phyloP scores from a whole-genome alignment of 495 filamentous ascomycete genomes.

The Podospora conica region DNA sequence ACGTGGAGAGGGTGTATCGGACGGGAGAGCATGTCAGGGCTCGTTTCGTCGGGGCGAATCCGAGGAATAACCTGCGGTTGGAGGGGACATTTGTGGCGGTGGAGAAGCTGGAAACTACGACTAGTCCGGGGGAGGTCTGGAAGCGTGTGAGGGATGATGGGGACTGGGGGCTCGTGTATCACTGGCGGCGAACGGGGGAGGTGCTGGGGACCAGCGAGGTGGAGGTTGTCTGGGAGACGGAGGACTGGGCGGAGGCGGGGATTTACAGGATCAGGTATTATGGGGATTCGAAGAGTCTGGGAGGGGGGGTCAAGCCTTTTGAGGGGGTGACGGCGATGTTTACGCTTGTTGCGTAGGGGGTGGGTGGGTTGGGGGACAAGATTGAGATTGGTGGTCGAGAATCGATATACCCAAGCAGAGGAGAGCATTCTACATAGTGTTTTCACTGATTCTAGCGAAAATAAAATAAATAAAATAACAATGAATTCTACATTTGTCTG shows the following conservation, averaged over 20 bases:
- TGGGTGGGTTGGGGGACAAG: background rate
- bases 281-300: conserved; percentile 68
- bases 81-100: conserved; percentile 77
- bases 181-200: conserved; percentile 69
- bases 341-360: conserved; percentile 29
- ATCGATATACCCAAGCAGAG: conserved; percentile 5
- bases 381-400: background rate
- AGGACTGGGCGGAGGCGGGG: conserved; percentile 44
- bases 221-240: conserved; percentile 72
- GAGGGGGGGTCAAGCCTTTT: conserved; percentile 65
- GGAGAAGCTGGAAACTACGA: conserved; percentile 46
- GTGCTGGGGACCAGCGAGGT: conserved; percentile 75
- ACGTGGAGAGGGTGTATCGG: conserved; percentile 49
- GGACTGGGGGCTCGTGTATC: conserved; percentile 76
- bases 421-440: background rate
- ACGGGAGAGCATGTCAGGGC: conserved; percentile 53
- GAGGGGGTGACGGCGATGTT: conserved; percentile 69
- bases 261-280: conserved; percentile 79
- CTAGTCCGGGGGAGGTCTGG: conserved; percentile 51
- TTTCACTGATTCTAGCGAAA: background rate
- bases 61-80: conserved; percentile 75
- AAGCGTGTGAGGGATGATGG: conserved; percentile 59
- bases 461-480: background rate
- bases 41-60: conserved; percentile 83
- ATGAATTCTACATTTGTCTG: too few species aligned